phyloP scores from a whole-genome alignment of 805 yeast species.

The Yarrowia sp. region DNA sequence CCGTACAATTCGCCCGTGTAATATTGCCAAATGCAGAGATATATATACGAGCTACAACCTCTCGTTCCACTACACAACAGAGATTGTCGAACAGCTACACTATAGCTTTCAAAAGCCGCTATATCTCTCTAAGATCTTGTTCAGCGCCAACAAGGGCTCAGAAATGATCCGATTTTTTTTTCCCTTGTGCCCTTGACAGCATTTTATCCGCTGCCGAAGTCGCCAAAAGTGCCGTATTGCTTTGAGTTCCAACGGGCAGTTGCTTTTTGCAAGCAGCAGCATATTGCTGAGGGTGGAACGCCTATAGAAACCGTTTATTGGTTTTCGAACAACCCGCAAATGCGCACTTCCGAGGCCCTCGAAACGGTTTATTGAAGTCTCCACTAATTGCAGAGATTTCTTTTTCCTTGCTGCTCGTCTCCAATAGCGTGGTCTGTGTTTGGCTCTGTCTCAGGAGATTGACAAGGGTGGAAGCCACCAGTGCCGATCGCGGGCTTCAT shows the following conservation, averaged over 20 bases:
- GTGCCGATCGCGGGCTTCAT: constrained; percentile 5
- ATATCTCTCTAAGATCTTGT: too few relatives aligned
- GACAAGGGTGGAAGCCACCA: neutral
- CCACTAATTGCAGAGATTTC: neutral
- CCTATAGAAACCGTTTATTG: neutral
- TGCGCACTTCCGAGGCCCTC: neutral
- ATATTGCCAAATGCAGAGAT: too few relatives aligned
- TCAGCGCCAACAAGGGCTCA: neutral
- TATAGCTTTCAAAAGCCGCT: too few relatives aligned
- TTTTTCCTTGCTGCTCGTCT: neutral
- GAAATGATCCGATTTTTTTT: neutral
- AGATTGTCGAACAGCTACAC: too few relatives aligned
- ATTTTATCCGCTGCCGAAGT: neutral
- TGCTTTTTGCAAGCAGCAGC: constrained; percentile 13
- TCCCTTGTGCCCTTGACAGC: neutral
- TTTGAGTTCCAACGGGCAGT: constrained; percentile 26
- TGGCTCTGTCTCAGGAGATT: neutral
- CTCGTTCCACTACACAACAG: too few relatives aligned
- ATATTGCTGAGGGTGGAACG: neutral
- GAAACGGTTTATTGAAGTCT: neutral
- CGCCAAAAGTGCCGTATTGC: neutral
- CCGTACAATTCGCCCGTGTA: too few relatives aligned
- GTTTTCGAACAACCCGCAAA: neutral
- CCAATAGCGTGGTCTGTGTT: too few relatives aligned
- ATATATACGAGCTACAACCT: too few relatives aligned